phyloP scores from a whole-genome alignment of 345 rosid genomes.

The Ricinus communis region DNA sequence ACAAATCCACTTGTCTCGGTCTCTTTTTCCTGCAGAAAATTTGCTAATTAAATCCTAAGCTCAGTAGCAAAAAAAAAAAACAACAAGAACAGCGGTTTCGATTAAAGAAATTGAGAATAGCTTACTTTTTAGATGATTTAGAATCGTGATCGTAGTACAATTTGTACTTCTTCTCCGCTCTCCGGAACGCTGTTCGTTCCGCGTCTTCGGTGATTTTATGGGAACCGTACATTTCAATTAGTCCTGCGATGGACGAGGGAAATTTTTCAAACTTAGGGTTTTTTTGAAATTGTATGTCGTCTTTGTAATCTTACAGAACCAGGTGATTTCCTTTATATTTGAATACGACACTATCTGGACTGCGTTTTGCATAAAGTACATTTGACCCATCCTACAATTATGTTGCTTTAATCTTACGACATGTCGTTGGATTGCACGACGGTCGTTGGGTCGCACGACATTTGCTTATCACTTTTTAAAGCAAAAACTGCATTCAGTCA shows the following conservation, averaged over 20 bases:
- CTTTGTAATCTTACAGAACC: no score
- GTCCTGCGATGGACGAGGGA: neutral
- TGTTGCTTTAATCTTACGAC: no score
- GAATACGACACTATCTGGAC: no score
- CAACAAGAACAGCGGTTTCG: neutral
- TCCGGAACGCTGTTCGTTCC: constrained; percentile 72
- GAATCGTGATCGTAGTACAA: constrained; percentile 61
- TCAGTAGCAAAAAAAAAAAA: neutral
- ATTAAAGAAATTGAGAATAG: neutral
- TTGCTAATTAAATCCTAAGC: neutral
- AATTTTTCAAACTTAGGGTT: neutral
- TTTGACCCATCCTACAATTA: no score
- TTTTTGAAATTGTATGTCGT: neutral
- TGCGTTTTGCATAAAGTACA: no score
- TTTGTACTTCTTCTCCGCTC: constrained; percentile 92
- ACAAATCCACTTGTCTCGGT: constrained; percentile 71
- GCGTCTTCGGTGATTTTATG: constrained; percentile 49
- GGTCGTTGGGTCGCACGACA: no score
- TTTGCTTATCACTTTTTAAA: no score
- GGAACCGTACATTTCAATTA: constrained; percentile 57
- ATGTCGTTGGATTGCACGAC: no score
- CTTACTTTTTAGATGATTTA: constrained; percentile 65
- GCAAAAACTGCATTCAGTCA: no score
- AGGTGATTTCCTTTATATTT: no score
- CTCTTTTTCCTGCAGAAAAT: constrained; percentile 62